Base-by-base conservation (phyloP, 768 basidiomycete genomes). In the Omphalotus guepiniiformis region DNA sequence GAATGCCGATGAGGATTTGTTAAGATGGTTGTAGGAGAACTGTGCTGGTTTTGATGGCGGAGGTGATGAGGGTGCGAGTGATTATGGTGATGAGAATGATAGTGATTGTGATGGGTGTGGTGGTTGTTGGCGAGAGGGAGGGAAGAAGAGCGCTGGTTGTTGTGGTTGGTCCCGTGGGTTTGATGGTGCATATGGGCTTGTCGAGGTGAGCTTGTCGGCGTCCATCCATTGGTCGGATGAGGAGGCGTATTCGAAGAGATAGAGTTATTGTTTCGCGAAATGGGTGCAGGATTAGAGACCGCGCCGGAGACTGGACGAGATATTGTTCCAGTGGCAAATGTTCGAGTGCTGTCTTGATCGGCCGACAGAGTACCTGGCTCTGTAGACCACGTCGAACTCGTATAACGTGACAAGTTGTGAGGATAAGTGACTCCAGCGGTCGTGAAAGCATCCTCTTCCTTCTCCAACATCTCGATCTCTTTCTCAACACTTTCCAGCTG, bases 401-500 rank as follows among this genome's bases (percentile, higher is more conserved):
- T n/a, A n/a, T n/a, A n/a, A n/a, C n/a, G n/a, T n/a, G 6, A 25
- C 26, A 11, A 29, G 30, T 38, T 25, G 37, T 0, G 46, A 39
- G 46, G 36, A 5, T 37, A 36, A 11, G 36, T 6, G 38, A 5
- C 19, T 7, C 26, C 22, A n/a, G 18, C 35, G n/a, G 26, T 47
- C 13, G 45, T 27, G 16, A 47, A 18, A 9, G 21, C 45, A 19
- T 39, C 46, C 30, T 66, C 65, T 32, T 71, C 66, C 43, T 54
- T 53, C 48, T 71, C 69, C 7, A 64, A 62, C 28, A 59, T 60
- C 58, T 82, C 80, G 18, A 87, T 76, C 62, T 90, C 83, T 21
- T 67, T 67, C 54, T 78, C 75, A 41, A 87, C 64, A 35, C 76
- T 75, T 49, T 68, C 68, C 40, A 91, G 68, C 60, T 83, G 79